Percentiles rank a stretch among this genome's conserved stretches.
These are phyloP conservation scores for Termitomyces sp. DNA, from an alignment of 768 basidiomycete genomes.

Conservation along the genomic window DNA sequence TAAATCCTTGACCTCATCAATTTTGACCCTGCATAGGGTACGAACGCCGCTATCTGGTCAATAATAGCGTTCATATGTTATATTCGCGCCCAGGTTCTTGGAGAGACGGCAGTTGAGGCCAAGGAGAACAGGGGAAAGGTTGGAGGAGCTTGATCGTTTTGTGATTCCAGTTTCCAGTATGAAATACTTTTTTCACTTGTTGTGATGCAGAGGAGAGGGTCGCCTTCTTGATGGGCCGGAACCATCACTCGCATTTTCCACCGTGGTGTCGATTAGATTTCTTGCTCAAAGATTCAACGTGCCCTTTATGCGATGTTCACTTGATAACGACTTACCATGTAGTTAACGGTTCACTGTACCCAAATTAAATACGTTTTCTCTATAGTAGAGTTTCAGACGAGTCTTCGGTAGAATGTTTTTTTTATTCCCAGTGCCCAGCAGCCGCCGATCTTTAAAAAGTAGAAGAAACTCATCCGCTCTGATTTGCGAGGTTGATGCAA, in stretches of 20 bases:
- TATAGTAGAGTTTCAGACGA: slow-evolving; percentile 3
- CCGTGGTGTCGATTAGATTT: background rate
- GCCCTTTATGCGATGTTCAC: background rate
- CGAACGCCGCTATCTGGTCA: slow-evolving; percentile 79
- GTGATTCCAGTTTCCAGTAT: background rate
- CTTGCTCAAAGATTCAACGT: background rate
- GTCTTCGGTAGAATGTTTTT: background rate
- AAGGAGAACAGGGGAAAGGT: slow-evolving; percentile 57
- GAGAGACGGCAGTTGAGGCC: slow-evolving; percentile 65
- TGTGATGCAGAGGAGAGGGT: background rate
- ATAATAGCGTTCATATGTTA: slow-evolving; percentile 68
- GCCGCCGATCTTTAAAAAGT: too few relatives aligned
- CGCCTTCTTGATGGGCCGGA: slow-evolving; percentile 17
- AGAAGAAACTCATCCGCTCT: too few relatives aligned
- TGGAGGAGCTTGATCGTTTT: slow-evolving; percentile 43
- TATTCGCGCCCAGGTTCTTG: slow-evolving; percentile 53
- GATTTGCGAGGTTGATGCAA: too few relatives aligned
- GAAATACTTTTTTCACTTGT: background rate
- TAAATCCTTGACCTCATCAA: slow-evolving; percentile 1
- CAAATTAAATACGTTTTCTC: background rate
- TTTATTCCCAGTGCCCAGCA: too few relatives aligned
- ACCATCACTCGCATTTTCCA: slow-evolving; percentile 18
- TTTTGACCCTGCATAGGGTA: slow-evolving; percentile 47
- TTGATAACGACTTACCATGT: slow-evolving; percentile 4
- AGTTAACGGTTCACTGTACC: slow-evolving; percentile 9